Evolutionary conservation across 73 alveolate species (phyloP), one percentile per base, ranked within the genome.

Genomic region (Paramecium biaurelia): DNA sequence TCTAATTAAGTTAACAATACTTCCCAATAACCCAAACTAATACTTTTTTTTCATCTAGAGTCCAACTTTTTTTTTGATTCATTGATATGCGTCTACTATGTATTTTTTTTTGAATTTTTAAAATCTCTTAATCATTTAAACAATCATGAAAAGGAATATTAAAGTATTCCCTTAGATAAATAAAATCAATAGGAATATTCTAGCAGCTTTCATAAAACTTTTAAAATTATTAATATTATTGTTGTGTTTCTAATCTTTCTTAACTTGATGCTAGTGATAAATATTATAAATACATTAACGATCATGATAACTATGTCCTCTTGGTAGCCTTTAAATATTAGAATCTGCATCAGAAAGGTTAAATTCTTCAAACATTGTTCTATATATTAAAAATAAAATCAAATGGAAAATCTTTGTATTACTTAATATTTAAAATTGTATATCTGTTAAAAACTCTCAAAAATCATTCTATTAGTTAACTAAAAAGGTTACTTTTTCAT

Each of bases 261-360:
- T 53, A 53, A 53, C 68, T 53, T 53, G 68, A 18, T 53, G 68
- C 68, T 53, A 53, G 2, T 5, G 11, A 6, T 53, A 53, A n/a
- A 6, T 53, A 1, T 5, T 53, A 53, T 15, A 18, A 3, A 53
- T 53, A 53, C 68, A 20, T 53, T 53, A 53, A 53, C 68, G 68
- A 18, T 53, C 30, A 0, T 53, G 32, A 18, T 4, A 53, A 5
- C 12, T 53, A 18, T 34, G 34, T 53, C 68, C 68, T 53, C 68
- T 53, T 5, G 28, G 14, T 15, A 34, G 68, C 30, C 18, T 18
- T 53, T 53, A 14, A 2, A 43, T 35, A 28, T 53, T 26, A 32
- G 58, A 70, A 30, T 53, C 68, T 70, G 82, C 49, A 42, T 53
- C 92, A 42, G 41, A 70, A 63, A 84, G 68, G 68, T 53, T 53